These are phyloP conservation scores for Metrosideros polymorpha DNA, from an alignment of 441 rosid species.

Conservation along the genomic window DNA sequence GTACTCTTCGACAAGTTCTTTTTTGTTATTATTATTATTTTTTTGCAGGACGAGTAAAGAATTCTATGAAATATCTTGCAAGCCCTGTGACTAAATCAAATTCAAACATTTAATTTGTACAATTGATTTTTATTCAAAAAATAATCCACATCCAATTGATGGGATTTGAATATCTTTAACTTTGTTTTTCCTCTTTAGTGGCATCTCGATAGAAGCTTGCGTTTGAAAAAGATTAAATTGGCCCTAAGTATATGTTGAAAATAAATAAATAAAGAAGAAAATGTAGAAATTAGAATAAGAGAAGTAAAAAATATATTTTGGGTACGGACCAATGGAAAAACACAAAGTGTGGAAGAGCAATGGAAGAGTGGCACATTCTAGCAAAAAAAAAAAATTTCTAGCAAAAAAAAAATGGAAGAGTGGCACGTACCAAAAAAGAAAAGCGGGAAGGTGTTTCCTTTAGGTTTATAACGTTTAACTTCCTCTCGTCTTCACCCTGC, in stretches of 20 bases:
- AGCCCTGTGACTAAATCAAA: neutral
- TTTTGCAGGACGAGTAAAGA: neutral
- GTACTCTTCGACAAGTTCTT: fast-evolving
- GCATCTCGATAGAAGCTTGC: neutral
- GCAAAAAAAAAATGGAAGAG: too few relatives aligned
- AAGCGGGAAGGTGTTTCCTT: neutral
- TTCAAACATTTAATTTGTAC: neutral
- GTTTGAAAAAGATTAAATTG: neutral
- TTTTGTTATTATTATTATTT: neutral
- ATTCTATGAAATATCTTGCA: neutral
- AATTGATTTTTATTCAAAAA: neutral
- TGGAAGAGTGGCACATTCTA: neutral
- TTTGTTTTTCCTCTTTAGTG: neutral
- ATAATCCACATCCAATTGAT: neutral
- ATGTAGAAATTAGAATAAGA: neutral
- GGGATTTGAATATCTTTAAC: neutral
- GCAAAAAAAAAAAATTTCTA: neutral
- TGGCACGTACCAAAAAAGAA: neutral
- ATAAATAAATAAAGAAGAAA: neutral
- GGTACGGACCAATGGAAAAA: neutral
- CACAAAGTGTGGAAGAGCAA: neutral
- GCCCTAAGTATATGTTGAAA: neutral
- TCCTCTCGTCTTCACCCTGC: neutral
- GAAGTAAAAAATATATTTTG: neutral
- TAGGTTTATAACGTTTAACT: neutral